Evolutionary conservation across 352 stramenopile genomes (phyloP).

Genomic region (Pythium periplocum): DNA sequence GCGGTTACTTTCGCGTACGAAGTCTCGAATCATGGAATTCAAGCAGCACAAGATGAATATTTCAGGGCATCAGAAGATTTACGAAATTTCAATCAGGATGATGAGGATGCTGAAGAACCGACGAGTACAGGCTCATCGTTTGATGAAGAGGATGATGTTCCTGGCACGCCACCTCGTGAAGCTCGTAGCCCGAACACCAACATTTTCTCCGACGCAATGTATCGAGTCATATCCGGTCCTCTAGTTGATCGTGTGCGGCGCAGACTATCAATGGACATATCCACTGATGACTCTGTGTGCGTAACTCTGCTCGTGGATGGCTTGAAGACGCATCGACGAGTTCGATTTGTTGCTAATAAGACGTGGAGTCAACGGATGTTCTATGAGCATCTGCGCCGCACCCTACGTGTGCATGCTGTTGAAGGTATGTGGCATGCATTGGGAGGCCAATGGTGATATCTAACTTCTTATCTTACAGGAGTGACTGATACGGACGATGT

Average conservation of each 20-base stretch:
- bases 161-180: constrained; percentile 18
- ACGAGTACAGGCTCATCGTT: constrained; percentile 39
- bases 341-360: constrained; percentile 76
- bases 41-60: constrained; percentile 74
- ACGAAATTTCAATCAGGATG: constrained; percentile 16
- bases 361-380: constrained; percentile 48
- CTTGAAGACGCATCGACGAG: constrained; percentile 43
- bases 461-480: constrained; percentile 15
- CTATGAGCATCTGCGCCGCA: constrained; percentile 59
- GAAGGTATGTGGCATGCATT: constrained; percentile 32
- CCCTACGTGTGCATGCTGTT: constrained; percentile 63
- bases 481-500: constrained; percentile 46
- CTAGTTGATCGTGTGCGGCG: constrained; percentile 73
- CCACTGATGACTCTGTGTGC: constrained; percentile 65
- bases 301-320: constrained; percentile 68
- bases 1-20: constrained; percentile 83
- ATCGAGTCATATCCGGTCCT: constrained; percentile 72
- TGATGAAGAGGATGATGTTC: constrained; percentile 49
- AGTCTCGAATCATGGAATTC: constrained; percentile 82
- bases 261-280: constrained; percentile 74
- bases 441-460: not conserved
- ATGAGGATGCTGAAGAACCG: constrained; percentile 10
- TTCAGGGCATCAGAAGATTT: constrained; percentile 31
- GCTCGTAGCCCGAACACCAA: constrained; percentile 36
- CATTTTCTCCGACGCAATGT: constrained; percentile 82